Base-by-base conservation (phyloP, 2,329 filamentous ascomycete species). In the Aspergillus sp. region DNA sequence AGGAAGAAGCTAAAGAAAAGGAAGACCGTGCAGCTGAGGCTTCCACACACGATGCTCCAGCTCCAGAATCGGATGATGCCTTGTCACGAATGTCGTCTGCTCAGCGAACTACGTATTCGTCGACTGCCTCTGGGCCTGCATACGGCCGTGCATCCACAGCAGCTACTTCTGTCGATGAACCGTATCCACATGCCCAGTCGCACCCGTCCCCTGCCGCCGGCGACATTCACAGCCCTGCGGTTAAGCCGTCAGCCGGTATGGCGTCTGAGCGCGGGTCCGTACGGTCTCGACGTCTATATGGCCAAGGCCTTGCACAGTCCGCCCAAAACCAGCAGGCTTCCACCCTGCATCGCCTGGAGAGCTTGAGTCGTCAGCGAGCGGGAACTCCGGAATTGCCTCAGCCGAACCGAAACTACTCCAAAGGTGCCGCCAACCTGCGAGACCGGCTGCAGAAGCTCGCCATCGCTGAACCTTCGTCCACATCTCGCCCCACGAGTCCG, bases 151-250 rank as follows among this genome's bases (percentile, higher is more conserved):
- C 76, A 34, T 95, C 89, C 0, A 94, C 88, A 1, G 84, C 86
- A 5, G 86, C 86, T 3, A 95, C 86, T 0, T 95, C 89, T 0
- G 68, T 93, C 31, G 76, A 79, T n/a, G 93, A 86, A 0, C 84
- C 89, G 56, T 61, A 45, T 15, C 33, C 40, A 11, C 43, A 42
- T 8, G 47, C 55, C 13, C 53, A 57, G 6, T 28, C 34, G 14
- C 47, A 53, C 15, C 34, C 35, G 12, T 35, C 39, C 11, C 34
- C 25, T 16, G 31, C 36, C 22, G 25, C 35, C 8, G 29, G 39
- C 19, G 48, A 56, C 24, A 30, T 42, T 44, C 26, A 45, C 39
- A 17, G 47, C 33, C 22, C 51, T 34, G 16, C 34, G 49, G 25
- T 46, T 41, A 39, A 52, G 49, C 35, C 49, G 37, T 43, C 50